A percentile compares a stretch with the other conserved stretches of the same genome.
These are phyloP conservation scores for Neoboletus brunneissimus DNA, from an alignment of 768 basidiomycete genomes.

Conservation along the genomic window DNA sequence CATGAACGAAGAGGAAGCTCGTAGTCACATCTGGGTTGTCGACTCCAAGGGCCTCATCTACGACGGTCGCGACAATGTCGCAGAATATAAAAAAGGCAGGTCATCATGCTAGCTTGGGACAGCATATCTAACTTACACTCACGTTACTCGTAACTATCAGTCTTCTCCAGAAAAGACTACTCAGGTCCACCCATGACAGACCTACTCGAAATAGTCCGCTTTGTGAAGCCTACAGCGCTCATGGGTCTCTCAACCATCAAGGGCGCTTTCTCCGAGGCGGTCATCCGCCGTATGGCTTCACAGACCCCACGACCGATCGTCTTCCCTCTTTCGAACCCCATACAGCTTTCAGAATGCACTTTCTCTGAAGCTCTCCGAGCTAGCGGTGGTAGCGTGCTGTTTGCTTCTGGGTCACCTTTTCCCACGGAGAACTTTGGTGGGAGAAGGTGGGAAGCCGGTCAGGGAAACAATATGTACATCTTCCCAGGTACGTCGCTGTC, in stretches of 20 bases:
- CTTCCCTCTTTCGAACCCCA: constrained; percentile 91
- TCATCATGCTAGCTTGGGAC: background rate
- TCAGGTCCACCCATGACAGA: constrained; percentile 69
- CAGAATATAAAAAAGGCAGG: constrained; percentile 82
- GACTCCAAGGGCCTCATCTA: constrained; percentile 88
- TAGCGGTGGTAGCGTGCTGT: constrained; percentile 75
- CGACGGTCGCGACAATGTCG: constrained; percentile 63
- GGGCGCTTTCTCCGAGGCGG: constrained; percentile 72
- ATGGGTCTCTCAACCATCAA: constrained; percentile 87
- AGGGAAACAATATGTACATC: constrained; percentile 95
- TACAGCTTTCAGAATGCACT: constrained; percentile 75
- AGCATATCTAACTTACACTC: background rate
- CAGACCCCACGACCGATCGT: constrained; percentile 84
- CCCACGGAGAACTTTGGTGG: constrained; percentile 55
- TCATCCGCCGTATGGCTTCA: constrained; percentile 73
- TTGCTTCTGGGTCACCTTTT: constrained; percentile 90
- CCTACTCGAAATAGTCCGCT: constrained; percentile 72
- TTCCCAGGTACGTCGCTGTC: constrained; percentile 50
- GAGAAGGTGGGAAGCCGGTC: constrained; percentile 66
- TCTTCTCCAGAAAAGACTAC: constrained; percentile 83
- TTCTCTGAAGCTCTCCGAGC: constrained; percentile 71
- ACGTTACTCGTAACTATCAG: constrained; percentile 35
- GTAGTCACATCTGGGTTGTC: constrained; percentile 72
- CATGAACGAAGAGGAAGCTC: constrained; percentile 72
- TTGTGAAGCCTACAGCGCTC: constrained; percentile 85